These are phyloP conservation scores for Metschnikowia lachancei DNA, from an alignment of 805 yeast species.

Conservation along the genomic window DNA sequence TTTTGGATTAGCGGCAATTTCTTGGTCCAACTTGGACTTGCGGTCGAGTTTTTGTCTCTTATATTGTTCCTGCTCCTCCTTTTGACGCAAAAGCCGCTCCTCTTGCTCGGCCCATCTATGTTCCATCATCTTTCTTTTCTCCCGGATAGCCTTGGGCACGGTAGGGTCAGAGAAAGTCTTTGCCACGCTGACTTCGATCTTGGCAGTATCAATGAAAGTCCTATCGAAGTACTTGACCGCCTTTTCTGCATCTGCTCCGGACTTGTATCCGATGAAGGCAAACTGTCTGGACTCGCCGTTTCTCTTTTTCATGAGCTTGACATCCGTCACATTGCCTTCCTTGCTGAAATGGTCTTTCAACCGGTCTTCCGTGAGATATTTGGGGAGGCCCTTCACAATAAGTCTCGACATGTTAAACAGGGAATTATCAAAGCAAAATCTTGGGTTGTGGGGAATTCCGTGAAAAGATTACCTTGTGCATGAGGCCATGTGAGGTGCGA, in stretches of 20 bases:
- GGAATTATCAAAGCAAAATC: background rate
- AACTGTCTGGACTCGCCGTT: conserved; percentile 88
- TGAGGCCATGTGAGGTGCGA: conserved; percentile 7
- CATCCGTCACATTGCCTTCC: conserved; percentile 78
- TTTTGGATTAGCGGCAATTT: conserved; percentile 61
- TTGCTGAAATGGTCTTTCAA: conserved; percentile 61
- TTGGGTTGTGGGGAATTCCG: background rate
- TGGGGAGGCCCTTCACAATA: conserved; percentile 87
- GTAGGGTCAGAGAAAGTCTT: conserved; percentile 81
- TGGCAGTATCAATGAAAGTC: conserved; percentile 80
- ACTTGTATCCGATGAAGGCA: conserved; percentile 86
- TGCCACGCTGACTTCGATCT: conserved; percentile 76
- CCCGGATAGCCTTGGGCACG: conserved; percentile 60
- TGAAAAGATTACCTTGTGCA: background rate
- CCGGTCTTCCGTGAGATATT: conserved; percentile 70
- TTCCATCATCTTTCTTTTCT: conserved; percentile 41
- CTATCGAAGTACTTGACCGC: conserved; percentile 76
- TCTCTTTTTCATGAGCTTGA: conserved; percentile 73
- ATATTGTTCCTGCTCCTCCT: conserved; percentile 37
- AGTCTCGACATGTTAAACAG: conserved; percentile 65
- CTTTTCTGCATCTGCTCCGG: conserved; percentile 67
- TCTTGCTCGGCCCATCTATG: conserved; percentile 42
- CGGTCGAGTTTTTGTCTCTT: conserved; percentile 38
- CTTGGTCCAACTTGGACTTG: conserved; percentile 49
- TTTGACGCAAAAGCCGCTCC: conserved; percentile 39